These are phyloP conservation scores for Vitis hybrid DNA, from an alignment of 177 flowering plant genomes.

Conservation along the genomic window DNA sequence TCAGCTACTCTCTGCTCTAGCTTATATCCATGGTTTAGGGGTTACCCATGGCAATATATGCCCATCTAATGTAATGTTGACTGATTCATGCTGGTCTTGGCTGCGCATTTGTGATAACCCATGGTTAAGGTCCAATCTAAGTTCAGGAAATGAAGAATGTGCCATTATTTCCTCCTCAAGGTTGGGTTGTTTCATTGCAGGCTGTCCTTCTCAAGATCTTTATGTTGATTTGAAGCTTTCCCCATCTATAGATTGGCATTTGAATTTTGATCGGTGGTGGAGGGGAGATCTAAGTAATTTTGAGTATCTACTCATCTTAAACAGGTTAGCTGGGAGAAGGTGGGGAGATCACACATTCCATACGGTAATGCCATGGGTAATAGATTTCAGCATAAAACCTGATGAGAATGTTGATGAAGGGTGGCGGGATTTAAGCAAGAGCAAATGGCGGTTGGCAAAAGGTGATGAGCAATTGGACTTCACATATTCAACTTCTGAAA, in stretches of 20 bases:
- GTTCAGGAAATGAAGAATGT: slow-evolving; percentile 17
- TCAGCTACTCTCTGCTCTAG: slow-evolving; percentile 79
- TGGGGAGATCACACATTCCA: slow-evolving; percentile 96
- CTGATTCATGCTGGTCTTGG: slow-evolving; percentile 75
- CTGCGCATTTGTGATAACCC: slow-evolving; percentile 43
- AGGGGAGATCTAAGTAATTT: slow-evolving; percentile 88
- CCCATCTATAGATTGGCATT: slow-evolving; percentile 57
- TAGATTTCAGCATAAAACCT: slow-evolving; percentile 86
- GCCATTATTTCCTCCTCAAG: slow-evolving; percentile 14
- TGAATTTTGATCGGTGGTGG: slow-evolving; percentile 77
- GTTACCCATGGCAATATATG: slow-evolving; percentile 67
- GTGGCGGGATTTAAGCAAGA: slow-evolving; percentile 88
- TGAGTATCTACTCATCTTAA: slow-evolving; percentile 84
- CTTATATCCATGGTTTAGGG: slow-evolving; percentile 75
- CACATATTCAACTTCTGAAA: slow-evolving; percentile 90
- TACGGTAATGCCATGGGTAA: slow-evolving; percentile 98
- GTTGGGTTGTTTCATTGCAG: slow-evolving; percentile 34
- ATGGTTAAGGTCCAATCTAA: slow-evolving; percentile 14
- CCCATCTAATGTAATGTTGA: slow-evolving; percentile 72
- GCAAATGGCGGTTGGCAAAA: slow-evolving; percentile 98
- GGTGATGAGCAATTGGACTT: slow-evolving; percentile 98
- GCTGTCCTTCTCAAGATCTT: slow-evolving; percentile 54
- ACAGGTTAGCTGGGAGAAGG: slow-evolving; percentile 91
- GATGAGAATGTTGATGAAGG: slow-evolving; percentile 69
- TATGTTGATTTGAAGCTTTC: slow-evolving; percentile 71